Conservation (phyloP, 495 filamentous ascomycete genomes). For the Tuber microsphaerosporum region DNA sequence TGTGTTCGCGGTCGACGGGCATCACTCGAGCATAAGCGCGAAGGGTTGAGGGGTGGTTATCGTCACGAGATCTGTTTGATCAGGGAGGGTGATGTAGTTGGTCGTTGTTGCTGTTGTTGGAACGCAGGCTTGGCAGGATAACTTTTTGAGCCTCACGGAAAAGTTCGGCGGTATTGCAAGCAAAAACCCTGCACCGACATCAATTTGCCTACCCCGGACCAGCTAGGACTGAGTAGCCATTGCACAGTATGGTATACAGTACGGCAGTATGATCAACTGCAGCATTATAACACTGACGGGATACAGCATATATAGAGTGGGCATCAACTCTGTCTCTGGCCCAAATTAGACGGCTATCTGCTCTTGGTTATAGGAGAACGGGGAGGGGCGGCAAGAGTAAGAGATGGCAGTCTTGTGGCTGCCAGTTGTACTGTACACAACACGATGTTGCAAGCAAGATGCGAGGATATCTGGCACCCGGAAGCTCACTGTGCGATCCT, state of each 20-base stretch:
- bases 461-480: background rate
- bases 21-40: background rate
- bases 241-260: background rate
- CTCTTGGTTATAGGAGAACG: background rate
- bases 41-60: background rate
- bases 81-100: background rate
- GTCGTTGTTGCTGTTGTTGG: background rate
- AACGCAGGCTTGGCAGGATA: background rate
- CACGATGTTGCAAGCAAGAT: background rate
- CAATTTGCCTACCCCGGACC: background rate
- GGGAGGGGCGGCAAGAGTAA: background rate
- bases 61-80: background rate
- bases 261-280: background rate
- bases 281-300: background rate
- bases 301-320: background rate
- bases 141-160: conserved; percentile 1
- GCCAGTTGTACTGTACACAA: background rate
- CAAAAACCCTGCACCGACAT: background rate
- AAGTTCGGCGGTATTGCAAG: background rate
- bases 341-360: background rate
- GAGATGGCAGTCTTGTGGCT: background rate
- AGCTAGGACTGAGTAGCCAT: background rate
- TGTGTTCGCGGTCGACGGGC: background rate
- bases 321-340: background rate
- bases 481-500: background rate